phyloP scores from a whole-genome alignment of 148 eudicot genomes.

The Talinum fruticosum region DNA sequence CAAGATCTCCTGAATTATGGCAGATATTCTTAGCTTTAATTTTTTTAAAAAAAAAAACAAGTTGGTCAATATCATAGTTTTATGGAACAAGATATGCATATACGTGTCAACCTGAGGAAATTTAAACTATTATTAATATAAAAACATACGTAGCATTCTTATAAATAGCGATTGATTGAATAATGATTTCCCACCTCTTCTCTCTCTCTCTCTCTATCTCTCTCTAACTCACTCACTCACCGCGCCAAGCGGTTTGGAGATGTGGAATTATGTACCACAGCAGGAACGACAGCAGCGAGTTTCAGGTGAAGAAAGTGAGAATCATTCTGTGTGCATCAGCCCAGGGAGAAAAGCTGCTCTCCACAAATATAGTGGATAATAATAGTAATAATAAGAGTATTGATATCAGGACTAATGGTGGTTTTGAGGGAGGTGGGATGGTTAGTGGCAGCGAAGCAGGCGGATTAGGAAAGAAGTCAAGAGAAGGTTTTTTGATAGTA shows the following conservation, averaged over 20 bases:
- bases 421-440: not conserved
- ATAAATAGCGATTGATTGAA: not conserved
- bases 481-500: not conserved
- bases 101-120: not conserved
- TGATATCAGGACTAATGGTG: not conserved
- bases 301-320: not conserved
- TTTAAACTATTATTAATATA: not conserved
- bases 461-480: not conserved
- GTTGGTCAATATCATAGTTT: no score
- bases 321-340: not conserved
- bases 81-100: not conserved
- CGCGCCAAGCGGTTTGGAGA: not conserved
- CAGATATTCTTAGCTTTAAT: no score
- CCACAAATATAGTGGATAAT: not conserved
- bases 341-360: not conserved
- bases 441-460: not conserved
- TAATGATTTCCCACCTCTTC: not conserved
- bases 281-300: not conserved
- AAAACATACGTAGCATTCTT: not conserved
- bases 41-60: no score
- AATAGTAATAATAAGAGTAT: not conserved
- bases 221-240: not conserved
- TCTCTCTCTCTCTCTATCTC: not conserved
- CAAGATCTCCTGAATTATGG: no score
- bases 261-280: not conserved